Base-by-base conservation (phyloP, 106 monocot genomes). In the Triglochin maritima region DNA sequence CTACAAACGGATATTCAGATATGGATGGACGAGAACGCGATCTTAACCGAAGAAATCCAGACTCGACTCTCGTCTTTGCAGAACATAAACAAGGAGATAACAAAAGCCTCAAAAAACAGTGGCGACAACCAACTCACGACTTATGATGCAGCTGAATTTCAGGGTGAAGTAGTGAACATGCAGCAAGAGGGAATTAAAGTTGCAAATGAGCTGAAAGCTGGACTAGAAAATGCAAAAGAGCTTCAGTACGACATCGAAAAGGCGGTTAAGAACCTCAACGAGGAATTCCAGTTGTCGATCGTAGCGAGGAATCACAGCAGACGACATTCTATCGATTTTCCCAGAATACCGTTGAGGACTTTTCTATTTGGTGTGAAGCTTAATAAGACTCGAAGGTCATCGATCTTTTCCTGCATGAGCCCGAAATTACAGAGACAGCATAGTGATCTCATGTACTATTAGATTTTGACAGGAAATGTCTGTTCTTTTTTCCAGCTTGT, bases 121-220 rank as follows among this genome's bases (percentile, higher is more conserved):
- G 78, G 81, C n/a, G 71, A 59, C 44, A 51, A 68, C 3, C 59
- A 73, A 44, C 81, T 94, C 51, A 79, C 82, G 55, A 72, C 84
- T 4, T 85, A 82, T 61, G 80, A 87, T 48, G 94, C 85, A 44
- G 87, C 87, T 46, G 89, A 85, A 48, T 87, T 87, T 44, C 79
- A 83, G 55, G 90, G 94, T 2, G 94, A 95, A 78, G 77, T 95
- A 43, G 14, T 79, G 49, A 82, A 83, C 69, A 95, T 95, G 85
- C 82, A 87, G 17, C 80, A 78, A 46, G 94, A 95, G 83, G 90
- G 90, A 45, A 87, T 79, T 55, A 90, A 87, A 66, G 90, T 90
- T 29, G 79, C 84, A 14, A 59, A 71, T 54, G 87, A 87, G 47
- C 54, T 95, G 46, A 76, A 79, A 54, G 72, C 81, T 13, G 90